Evolutionary conservation across 139 green algal genomes (phyloP).

Genomic region (Haematococcus lacustris): DNA sequence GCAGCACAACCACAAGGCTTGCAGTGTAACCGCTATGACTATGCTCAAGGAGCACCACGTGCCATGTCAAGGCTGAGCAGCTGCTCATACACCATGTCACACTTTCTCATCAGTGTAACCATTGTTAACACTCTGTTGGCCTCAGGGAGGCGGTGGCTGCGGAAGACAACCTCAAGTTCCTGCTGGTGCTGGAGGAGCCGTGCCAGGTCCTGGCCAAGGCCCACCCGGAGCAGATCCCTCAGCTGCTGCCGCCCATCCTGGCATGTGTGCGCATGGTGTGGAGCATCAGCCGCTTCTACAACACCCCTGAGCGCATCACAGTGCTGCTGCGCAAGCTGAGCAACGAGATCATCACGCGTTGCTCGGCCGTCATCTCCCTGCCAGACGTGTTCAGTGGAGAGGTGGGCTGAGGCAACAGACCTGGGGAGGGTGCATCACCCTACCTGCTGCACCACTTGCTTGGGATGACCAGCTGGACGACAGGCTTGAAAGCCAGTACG

Average conservation of each 20-base stretch:
- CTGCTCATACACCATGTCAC: too few relatives aligned
- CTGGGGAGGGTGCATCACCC: too few relatives aligned
- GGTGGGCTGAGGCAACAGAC: too few relatives aligned
- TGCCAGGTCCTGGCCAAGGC: slow-evolving; percentile 49
- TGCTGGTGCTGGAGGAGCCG: slow-evolving; percentile 66
- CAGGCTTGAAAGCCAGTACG: too few relatives aligned
- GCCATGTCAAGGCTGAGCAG: too few relatives aligned
- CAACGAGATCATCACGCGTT: slow-evolving; percentile 83
- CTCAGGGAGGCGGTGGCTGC: slow-evolving; percentile 64
- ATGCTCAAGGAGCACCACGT: too few relatives aligned
- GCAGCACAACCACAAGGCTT: too few relatives aligned
- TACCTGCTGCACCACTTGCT: too few relatives aligned
- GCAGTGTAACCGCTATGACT: too few relatives aligned
- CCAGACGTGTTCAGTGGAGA: slow-evolving; percentile 60
- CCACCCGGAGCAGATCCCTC: slow-evolving; percentile 49
- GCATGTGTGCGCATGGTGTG: slow-evolving; percentile 80
- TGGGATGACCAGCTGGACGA: too few relatives aligned
- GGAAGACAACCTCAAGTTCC: slow-evolving; percentile 78
- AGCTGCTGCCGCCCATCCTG: slow-evolving; percentile 65
- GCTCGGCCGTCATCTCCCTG: slow-evolving; percentile 60
- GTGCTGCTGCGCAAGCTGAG: slow-evolving; percentile 72
- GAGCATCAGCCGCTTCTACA: slow-evolving; percentile 75
- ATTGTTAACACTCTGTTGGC: too few relatives aligned
- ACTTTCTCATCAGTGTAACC: too few relatives aligned
- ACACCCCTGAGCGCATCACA: slow-evolving; percentile 72